Base-by-base conservation (phyloP, 73 alveolate species). In the Tetrahymena thermophila region DNA sequence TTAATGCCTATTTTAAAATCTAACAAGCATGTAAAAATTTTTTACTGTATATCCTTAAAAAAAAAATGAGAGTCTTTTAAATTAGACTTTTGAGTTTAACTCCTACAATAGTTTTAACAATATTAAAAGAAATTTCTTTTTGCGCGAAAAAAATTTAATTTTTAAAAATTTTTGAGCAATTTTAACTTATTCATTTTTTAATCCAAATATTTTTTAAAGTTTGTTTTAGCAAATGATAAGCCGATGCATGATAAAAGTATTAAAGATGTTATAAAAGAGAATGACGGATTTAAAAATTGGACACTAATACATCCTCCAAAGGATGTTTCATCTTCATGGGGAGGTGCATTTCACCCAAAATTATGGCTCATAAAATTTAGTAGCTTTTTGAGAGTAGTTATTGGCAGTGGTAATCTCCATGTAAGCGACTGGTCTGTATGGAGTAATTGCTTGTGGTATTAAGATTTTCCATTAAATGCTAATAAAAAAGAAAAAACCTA, bases 291-390 rank as follows among this genome's bases (percentile, higher is more conserved):
- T 57, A 56, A 50, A 35, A 95, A 95, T 85, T 95, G 97, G 97
- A 95, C 84, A 56, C 56, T 95, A 1, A 95, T 95, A 34, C 57
- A 95, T 35, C 97, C 97, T 1, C 85, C 97, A 3, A 95, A 95
- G 89, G 83, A 71, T 35, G 42, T 35, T 19, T 38, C 95, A 25
- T 25, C 55, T 50, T 84, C 58, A 85, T 95, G 83, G 83, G 97
- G 94, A 0, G 97, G 97, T 28, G 97, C 97, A 16, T 95, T 95
- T 89, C 97, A 95, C 35, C 97, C 97, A 17, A 95, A 95, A 95
- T 56, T 95, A 34, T 95, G 97, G 97, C 93, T 95, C 14, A 89
- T 95, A 9, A 95, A 85, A 85, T 95, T 95, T 89, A 94, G 95
- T 13, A 85, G 43, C 35, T 95, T 95, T 50, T 71, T 95, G 84